Evolutionary conservation across 805 yeast genomes (phyloP).

Genomic region (Candida nitratophila): DNA sequence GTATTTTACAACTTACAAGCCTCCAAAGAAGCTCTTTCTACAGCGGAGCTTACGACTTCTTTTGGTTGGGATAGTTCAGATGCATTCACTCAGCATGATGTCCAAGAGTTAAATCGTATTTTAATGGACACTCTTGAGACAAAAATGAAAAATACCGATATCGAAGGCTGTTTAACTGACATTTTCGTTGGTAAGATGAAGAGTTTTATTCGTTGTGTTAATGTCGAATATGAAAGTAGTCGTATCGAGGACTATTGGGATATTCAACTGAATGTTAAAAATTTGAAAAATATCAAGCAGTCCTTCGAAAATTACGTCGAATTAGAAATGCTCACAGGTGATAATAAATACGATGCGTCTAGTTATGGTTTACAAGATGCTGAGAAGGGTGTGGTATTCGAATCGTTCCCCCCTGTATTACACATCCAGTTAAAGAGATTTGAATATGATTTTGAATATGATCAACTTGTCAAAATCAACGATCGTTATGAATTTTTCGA

Average conservation of each 20-base stretch:
- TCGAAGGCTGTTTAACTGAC: conserved; percentile 67
- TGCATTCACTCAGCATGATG: conserved; percentile 97
- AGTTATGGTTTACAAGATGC: conserved; percentile 92
- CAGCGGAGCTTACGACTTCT: conserved; percentile 78
- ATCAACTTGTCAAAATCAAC: conserved; percentile 82
- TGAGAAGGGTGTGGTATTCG: conserved; percentile 89
- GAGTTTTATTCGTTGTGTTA: conserved; percentile 84
- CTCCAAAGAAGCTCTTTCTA: conserved; percentile 71
- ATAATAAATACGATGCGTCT: conserved; percentile 91
- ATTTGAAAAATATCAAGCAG: conserved; percentile 60
- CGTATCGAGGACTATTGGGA: conserved; percentile 97
- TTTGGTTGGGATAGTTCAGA: conserved; percentile 98
- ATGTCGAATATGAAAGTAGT: conserved; percentile 89
- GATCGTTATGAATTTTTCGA: conserved; percentile 89
- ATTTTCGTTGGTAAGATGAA: conserved; percentile 97
- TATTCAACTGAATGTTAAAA: conserved; percentile 89
- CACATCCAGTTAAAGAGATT: conserved; percentile 92
- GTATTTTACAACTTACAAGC: conserved; percentile 75
- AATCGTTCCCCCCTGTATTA: conserved; percentile 83
- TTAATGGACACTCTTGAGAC: conserved; percentile 90
- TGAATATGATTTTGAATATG: conserved; percentile 88
- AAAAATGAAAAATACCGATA: conserved; percentile 83
- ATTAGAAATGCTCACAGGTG: conserved; percentile 85
- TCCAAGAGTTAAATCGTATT: conserved; percentile 91
- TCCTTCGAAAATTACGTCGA: conserved; percentile 85